A percentile compares a stretch with the other conserved stretches of the same genome.
Conservation (phyloP, 768 basidiomycete species). For the Asterophora lycoperdoides region DNA sequence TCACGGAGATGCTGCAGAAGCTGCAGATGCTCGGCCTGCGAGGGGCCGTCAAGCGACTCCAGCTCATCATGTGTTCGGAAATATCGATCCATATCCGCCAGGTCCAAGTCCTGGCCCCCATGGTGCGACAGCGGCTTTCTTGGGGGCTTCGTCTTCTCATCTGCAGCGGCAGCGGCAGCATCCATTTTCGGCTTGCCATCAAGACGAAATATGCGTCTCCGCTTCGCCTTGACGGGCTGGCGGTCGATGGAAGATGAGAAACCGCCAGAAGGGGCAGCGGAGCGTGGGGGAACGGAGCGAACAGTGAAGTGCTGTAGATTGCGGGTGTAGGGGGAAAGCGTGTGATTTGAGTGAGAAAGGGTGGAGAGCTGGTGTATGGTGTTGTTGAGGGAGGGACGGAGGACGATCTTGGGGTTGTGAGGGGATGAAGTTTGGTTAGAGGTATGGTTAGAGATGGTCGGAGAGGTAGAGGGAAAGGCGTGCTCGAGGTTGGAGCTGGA, state of each 20-base stretch:
- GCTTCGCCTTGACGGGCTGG: constrained; percentile 63
- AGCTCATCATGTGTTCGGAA: constrained; percentile 41
- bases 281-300: constrained; percentile 74
- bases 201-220: constrained; percentile 70
- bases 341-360: constrained; percentile 87
- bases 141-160: constrained; percentile 6
- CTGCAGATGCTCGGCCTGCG: not conserved
- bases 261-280: constrained; percentile 19
- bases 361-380: constrained; percentile 83
- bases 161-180: not conserved
- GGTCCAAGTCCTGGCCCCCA: constrained; percentile 50
- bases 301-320: constrained; percentile 90
- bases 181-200: constrained; percentile 33
- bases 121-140: constrained; percentile 10
- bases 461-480: constrained; percentile 17
- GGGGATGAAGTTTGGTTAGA: constrained; percentile 26
- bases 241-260: constrained; percentile 30
- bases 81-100: constrained; percentile 71
- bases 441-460: constrained; percentile 15
- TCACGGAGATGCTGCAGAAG: constrained; percentile 6
- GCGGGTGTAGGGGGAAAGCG: constrained; percentile 89
- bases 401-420: constrained; percentile 51
- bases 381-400: constrained; percentile 61
- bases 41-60: not conserved
- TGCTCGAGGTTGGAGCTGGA: constrained; percentile 24